Percentiles rank a stretch among this genome's conserved stretches.
Conservation (phyloP, 441 rosid species). For the Populus hybrid region DNA sequence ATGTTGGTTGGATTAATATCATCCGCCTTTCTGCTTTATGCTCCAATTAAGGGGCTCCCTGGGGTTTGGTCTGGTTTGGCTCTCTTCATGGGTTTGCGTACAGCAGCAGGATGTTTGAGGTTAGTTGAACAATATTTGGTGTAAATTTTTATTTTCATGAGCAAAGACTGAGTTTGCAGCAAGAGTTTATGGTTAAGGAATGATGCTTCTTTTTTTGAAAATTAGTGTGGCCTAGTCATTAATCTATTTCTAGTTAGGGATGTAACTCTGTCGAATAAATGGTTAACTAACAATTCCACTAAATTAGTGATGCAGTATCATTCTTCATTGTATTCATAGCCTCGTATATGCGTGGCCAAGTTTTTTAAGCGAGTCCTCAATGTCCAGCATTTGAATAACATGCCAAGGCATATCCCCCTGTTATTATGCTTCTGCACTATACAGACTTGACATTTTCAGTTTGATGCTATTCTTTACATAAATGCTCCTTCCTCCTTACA, state of each 20-base stretch:
- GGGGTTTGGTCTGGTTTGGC: conserved; percentile 91
- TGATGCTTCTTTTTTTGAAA: too few relatives aligned
- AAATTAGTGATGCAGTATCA: too few relatives aligned
- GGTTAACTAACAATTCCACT: neutral
- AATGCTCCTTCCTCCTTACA: neutral
- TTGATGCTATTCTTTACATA: too few relatives aligned
- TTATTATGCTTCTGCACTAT: neutral
- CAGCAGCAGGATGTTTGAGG: conserved; percentile 75
- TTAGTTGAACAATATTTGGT: conserved; percentile 19
- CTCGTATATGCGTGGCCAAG: too few relatives aligned
- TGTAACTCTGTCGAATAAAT: neutral
- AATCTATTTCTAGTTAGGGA: neutral
- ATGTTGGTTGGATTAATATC: conserved; percentile 74
- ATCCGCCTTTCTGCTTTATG: conserved; percentile 60
- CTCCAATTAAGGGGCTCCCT: conserved; percentile 50
- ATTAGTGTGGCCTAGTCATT: neutral
- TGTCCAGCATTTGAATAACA: too few relatives aligned
- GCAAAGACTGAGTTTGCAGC: neutral
- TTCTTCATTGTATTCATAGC: too few relatives aligned
- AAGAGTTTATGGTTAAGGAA: neutral
- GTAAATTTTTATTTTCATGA: neutral
- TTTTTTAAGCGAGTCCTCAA: too few relatives aligned
- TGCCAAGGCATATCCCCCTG: neutral
- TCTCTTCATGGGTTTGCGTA: conserved; percentile 78
- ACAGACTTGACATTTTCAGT: neutral